Base-by-base conservation (phyloP, 306 rosid genomes). In the Myrica gale region DNA sequence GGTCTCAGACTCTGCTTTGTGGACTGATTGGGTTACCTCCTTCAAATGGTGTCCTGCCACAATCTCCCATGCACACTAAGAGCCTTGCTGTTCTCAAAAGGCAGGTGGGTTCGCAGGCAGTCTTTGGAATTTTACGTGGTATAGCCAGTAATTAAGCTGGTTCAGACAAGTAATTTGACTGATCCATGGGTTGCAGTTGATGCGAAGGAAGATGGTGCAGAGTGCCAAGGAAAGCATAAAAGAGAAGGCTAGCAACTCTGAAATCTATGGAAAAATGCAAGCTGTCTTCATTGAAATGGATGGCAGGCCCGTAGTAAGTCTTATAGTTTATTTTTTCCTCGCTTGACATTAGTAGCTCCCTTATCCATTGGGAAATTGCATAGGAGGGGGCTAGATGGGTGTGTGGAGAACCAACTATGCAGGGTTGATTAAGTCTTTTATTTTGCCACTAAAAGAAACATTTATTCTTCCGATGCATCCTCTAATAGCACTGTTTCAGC, bases 61-160 rank as follows among this genome's bases (percentile, higher is more conserved):
- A 94, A 81, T 89, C 98, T 16, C 98, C 98, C 42, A 89, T 94
- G 98, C 98, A 94, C 86, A 86, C 97, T 21, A 91, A 90, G 84
- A 91, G 96, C 86, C 96, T 94, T 9, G 88, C 96, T 66, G 88
- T 89, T 82, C 91, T 91, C 57, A 91, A 88, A 74, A 87, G 81
- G 75, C 98, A 90, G 84, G 97, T 94, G 26, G 37, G 75, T 78
- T 13, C 55, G 4, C 60, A 43, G 69, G 21, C 4, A 46, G 6
- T 42, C 53, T 43, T 32, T 42, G 74, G 12, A 76, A 60, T 5
- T 21, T 69, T 12, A 20, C 51, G 26, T 47, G 42, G 19, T 58
- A 3, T 71, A 60, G 32, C 51, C 13, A 68, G 50, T 72, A 51
- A 41, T 57, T 71, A 5, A 65, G 55, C 55, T 37, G 58, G 71